phyloP scores from a whole-genome alignment of 2,329 filamentous ascomycete species.

The Aspergillus latus region DNA sequence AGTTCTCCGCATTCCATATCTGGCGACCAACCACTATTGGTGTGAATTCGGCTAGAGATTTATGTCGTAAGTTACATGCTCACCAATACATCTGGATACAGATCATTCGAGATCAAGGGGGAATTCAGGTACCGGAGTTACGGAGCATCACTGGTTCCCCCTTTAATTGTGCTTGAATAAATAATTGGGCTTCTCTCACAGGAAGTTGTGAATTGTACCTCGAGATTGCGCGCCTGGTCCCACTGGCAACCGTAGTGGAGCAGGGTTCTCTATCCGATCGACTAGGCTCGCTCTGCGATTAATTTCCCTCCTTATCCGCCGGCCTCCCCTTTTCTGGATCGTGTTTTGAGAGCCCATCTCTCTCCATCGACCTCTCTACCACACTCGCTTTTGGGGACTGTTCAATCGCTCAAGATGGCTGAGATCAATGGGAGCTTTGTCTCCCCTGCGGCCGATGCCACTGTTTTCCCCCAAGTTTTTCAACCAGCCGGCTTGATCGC shows the following conservation, averaged over 20 bases:
- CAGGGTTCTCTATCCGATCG: background rate
- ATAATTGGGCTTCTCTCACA: constrained; percentile 7
- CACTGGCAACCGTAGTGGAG: background rate
- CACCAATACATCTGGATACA: background rate
- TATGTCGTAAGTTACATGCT: background rate
- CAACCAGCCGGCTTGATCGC: constrained; percentile 51
- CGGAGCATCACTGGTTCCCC: background rate
- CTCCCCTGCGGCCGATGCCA: constrained; percentile 66
- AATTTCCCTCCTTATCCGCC: constrained; percentile 5
- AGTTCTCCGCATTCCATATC: background rate
- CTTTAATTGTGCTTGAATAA: background rate
- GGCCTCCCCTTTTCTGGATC: constrained; percentile 6
- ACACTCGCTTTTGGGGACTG: constrained; percentile 17
- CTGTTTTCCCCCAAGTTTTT: constrained; percentile 56
- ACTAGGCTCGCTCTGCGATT: background rate
- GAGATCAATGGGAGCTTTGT: constrained; percentile 66
- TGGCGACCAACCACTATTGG: background rate
- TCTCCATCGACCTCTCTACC: constrained; percentile 16
- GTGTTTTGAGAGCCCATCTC: constrained; percentile 3
- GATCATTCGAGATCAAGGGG: background rate
- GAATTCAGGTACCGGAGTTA: background rate
- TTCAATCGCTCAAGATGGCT: constrained; percentile 32
- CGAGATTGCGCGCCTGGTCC: constrained; percentile 9
- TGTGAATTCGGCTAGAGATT: background rate
- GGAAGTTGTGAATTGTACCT: background rate